These are phyloP conservation scores for Dioscorea zingiberensis DNA, from an alignment of 106 monocot genomes.

Conservation along the genomic window DNA sequence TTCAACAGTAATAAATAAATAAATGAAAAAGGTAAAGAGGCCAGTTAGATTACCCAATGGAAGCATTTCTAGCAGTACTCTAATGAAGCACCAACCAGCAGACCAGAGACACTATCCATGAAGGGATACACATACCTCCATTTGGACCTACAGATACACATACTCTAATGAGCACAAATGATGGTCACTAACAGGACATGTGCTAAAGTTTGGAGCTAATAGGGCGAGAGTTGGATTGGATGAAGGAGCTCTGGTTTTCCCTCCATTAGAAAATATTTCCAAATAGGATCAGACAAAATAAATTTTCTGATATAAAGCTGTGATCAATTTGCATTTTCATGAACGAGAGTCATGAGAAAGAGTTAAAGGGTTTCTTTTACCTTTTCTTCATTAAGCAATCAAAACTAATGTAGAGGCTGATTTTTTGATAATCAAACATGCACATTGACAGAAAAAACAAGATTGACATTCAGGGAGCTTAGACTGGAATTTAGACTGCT, in stretches of 20 bases:
- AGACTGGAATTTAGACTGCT: constrained; percentile 78
- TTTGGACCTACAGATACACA: constrained; percentile 70
- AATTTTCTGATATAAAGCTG: too few relatives aligned
- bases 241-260: constrained; percentile 58
- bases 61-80: too few relatives aligned
- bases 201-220: constrained; percentile 15
- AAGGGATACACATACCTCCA: constrained; percentile 98
- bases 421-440: neutral
- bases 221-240: constrained; percentile 73
- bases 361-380: constrained; percentile 63
- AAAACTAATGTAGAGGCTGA: neutral
- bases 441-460: too few relatives aligned
- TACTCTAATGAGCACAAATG: neutral
- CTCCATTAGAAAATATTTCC: constrained; percentile 28
- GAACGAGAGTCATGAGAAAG: neutral
- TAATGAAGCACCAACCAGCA: too few relatives aligned
- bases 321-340: too few relatives aligned
- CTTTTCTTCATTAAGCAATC: constrained; percentile 37
- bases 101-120: too few relatives aligned
- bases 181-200: neutral
- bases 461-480: constrained; percentile 13
- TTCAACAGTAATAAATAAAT: too few relatives aligned
- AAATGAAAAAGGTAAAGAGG: constrained; percentile 5
- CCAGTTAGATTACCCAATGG: neutral
- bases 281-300: too few relatives aligned